Evolutionary conservation across 495 filamentous ascomycete species (phyloP).

Genomic region (Aspergillus avenaceus): DNA sequence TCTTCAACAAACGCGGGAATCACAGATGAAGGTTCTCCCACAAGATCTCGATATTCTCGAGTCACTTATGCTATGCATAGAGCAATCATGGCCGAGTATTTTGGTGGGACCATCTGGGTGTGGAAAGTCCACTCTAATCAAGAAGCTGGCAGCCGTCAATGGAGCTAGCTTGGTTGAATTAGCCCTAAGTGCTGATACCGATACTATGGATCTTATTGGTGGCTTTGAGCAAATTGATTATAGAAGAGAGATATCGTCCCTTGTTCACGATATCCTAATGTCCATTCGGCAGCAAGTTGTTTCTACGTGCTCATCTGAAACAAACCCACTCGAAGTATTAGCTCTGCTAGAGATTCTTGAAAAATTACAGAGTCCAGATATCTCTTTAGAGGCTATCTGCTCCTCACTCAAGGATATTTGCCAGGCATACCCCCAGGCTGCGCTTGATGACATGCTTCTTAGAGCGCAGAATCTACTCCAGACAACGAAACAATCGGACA

Average conservation of each 20-base stretch:
- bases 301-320: slow-evolving; percentile 35
- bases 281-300: slow-evolving; percentile 54
- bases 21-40: slow-evolving; percentile 52
- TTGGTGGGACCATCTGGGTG: slow-evolving; percentile 80
- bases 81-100: slow-evolving; percentile 84
- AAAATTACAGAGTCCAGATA: slow-evolving; percentile 26
- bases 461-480: slow-evolving; percentile 37
- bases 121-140: slow-evolving; percentile 78
- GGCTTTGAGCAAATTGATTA: slow-evolving; percentile 94
- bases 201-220: slow-evolving; percentile 94
- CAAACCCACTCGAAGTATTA: slow-evolving; percentile 34
- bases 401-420: slow-evolving; percentile 28
- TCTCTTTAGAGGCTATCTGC: slow-evolving; percentile 32
- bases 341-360: slow-evolving; percentile 33
- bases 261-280: slow-evolving; percentile 50
- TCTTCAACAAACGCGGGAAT: slow-evolving; percentile 51
- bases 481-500: slow-evolving; percentile 46
- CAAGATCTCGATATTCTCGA: slow-evolving; percentile 66
- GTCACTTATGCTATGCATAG: slow-evolving; percentile 79
- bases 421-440: slow-evolving; percentile 23
- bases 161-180: slow-evolving; percentile 74
- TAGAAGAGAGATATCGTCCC: slow-evolving; percentile 55
- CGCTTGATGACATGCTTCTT: slow-evolving; percentile 29
- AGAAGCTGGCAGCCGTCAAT: slow-evolving; percentile 69
- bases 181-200: slow-evolving; percentile 85